Evolutionary conservation across 495 filamentous ascomycete species (phyloP).

Genomic region (Neurospora tetraspora): DNA sequence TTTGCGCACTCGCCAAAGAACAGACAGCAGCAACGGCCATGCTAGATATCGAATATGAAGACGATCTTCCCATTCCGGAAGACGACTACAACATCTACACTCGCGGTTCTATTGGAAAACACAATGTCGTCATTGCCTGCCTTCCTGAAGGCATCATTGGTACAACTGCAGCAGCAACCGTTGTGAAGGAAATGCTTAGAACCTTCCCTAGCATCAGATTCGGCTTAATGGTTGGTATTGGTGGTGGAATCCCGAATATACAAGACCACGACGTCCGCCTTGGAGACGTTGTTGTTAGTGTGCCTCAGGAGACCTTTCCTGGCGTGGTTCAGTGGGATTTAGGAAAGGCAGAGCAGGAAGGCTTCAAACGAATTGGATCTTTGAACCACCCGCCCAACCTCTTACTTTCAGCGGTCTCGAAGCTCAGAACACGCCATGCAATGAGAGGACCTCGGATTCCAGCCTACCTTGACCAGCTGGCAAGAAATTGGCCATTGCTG

Average conservation of each 20-base stretch:
- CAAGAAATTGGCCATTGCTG: not conserved
- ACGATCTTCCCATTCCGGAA: too few species aligned
- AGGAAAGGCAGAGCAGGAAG: not conserved
- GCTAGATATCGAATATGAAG: not conserved
- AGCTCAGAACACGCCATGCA: not conserved
- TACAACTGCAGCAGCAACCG: constrained; percentile 17
- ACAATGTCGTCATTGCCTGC: constrained; percentile 34
- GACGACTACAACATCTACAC: constrained; percentile 24
- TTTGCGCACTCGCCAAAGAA: not conserved
- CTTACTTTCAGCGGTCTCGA: not conserved
- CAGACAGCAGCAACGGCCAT: not conserved
- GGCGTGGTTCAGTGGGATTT: not conserved
- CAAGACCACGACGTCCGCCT: not conserved
- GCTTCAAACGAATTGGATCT: not conserved
- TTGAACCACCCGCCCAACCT: not conserved
- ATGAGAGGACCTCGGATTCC: not conserved
- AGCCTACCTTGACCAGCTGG: not conserved
- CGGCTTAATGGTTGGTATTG: constrained; percentile 41
- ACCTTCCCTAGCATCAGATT: constrained; percentile 33
- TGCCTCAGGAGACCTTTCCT: not conserved
- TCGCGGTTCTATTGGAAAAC: constrained; percentile 29
- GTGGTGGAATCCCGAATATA: not conserved
- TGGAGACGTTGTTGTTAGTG: not conserved
- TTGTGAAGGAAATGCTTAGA: constrained; percentile 22
- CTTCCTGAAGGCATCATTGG: constrained; percentile 31